phyloP scores from a whole-genome alignment of 352 stramenopile genomes.

The Globisporangium canariense region DNA sequence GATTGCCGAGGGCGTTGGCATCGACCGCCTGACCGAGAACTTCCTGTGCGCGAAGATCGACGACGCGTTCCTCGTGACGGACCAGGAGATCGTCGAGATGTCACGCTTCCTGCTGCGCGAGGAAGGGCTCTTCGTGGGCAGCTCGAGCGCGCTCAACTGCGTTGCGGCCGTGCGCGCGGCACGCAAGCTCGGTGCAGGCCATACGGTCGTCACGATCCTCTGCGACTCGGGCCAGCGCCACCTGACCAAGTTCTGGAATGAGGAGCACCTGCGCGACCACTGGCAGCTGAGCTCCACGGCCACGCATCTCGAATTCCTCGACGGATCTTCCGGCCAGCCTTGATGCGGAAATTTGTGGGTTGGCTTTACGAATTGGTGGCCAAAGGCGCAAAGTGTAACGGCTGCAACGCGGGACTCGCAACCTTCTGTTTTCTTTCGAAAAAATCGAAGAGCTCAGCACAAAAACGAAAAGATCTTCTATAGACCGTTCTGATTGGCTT shows the following conservation, averaged over 20 bases:
- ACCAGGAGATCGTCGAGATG: conserved; percentile 98
- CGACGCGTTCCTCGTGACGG: conserved; percentile 85
- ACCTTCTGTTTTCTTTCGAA: background rate
- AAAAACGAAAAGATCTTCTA: conserved; percentile 5
- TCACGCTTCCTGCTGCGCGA: conserved; percentile 94
- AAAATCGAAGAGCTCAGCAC: conserved; percentile 3
- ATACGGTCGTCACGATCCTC: conserved; percentile 84
- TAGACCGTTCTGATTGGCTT: conserved; percentile 9
- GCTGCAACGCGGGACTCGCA: background rate
- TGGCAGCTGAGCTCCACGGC: conserved; percentile 63
- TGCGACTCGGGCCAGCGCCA: conserved; percentile 89
- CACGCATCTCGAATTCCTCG: conserved; percentile 66
- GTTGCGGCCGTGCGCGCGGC: conserved; percentile 74
- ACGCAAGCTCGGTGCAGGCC: conserved; percentile 69
- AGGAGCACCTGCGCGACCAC: conserved; percentile 62
- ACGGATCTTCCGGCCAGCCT: conserved; percentile 61
- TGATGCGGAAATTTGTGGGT: conserved; percentile 19
- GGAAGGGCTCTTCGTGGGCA: conserved; percentile 96
- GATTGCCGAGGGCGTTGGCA: conserved; percentile 96
- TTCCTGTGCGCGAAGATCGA: conserved; percentile 91
- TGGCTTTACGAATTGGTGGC: background rate
- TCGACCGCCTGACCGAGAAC: conserved; percentile 97
- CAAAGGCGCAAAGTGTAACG: background rate
- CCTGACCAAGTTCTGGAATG: conserved; percentile 88
- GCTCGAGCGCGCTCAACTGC: conserved; percentile 84